A percentile compares a stretch with the other conserved stretches of the same genome.
Evolutionary conservation across 345 rosid genomes (phyloP).

Genomic region (Cardamine chenopodiifolia): DNA sequence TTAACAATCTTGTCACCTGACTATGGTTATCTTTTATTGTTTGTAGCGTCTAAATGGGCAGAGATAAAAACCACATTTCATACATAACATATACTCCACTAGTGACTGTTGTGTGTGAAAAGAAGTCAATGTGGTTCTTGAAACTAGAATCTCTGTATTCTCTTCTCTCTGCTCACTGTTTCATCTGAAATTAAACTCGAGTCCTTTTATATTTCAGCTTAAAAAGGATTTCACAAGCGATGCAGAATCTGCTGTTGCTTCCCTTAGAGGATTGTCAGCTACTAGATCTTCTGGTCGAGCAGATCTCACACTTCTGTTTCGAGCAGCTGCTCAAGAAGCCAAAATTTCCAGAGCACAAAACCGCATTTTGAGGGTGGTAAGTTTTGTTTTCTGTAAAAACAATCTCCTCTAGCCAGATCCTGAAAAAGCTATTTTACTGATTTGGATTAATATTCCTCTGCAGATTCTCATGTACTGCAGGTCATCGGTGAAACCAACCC

Average conservation of each 20-base stretch:
- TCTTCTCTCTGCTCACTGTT: neutral
- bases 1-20: neutral
- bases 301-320: slow-evolving; percentile 84
- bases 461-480: slow-evolving; percentile 83
- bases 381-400: slow-evolving; percentile 17
- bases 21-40: neutral
- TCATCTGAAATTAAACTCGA: neutral
- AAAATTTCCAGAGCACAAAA: slow-evolving; percentile 67
- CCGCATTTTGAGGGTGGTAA: slow-evolving; percentile 85
- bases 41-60: neutral
- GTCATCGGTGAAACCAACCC: slow-evolving; percentile 71
- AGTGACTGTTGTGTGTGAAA: neutral
- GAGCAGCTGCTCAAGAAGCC: slow-evolving; percentile 84
- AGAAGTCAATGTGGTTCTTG: too few species aligned
- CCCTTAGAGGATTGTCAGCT: slow-evolving; percentile 63
- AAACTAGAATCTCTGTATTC: neutral
- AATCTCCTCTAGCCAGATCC: slow-evolving; percentile 5
- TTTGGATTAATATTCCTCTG: neutral
- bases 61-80: neutral
- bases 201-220: slow-evolving; percentile 48
- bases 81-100: neutral
- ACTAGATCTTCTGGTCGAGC: slow-evolving; percentile 67
- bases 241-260: slow-evolving; percentile 64
- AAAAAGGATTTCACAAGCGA: slow-evolving; percentile 81
- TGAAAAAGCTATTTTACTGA: slow-evolving; percentile 10